phyloP scores from a whole-genome alignment of 1,284 basidiomycete genomes.

The Entoloma clypeatum region DNA sequence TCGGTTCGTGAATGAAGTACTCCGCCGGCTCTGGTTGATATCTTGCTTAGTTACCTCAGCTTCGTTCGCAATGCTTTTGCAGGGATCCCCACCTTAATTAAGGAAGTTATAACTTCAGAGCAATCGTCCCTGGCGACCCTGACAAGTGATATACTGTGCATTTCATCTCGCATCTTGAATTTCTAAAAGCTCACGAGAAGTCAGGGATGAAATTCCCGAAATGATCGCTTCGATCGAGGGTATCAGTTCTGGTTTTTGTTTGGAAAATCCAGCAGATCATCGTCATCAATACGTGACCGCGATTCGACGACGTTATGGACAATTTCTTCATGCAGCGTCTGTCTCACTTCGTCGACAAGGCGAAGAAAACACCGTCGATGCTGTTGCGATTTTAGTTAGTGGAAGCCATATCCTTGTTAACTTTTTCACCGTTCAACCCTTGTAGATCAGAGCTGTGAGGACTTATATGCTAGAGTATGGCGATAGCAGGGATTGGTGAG shows the following conservation, averaged over 20 bases:
- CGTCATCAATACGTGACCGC: slow-evolving; percentile 61
- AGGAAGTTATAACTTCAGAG: slow-evolving; percentile 45
- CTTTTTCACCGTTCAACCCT: slow-evolving; percentile 7
- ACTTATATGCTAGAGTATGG: slow-evolving; percentile 70
- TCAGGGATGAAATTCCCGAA: slow-evolving; percentile 64
- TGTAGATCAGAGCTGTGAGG: slow-evolving; percentile 58
- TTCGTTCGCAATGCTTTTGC: slow-evolving; percentile 66
- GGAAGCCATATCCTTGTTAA: background rate
- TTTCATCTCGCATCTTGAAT: slow-evolving; percentile 18
- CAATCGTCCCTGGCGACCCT: slow-evolving; percentile 36
- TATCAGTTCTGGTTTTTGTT: slow-evolving; percentile 63
- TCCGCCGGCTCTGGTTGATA: background rate
- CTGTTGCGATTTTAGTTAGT: slow-evolving; percentile 66
- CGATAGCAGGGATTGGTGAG: slow-evolving; percentile 60
- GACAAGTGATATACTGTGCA: slow-evolving; percentile 62
- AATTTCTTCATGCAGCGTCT: slow-evolving; percentile 72
- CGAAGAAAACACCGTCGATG: slow-evolving; percentile 87
- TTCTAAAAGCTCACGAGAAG: slow-evolving; percentile 13
- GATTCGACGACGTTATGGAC: slow-evolving; percentile 65
- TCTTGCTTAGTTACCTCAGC: slow-evolving; percentile 46
- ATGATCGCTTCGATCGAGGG: slow-evolving; percentile 63
- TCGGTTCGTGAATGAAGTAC: slow-evolving; percentile 43
- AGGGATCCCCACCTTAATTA: slow-evolving; percentile 61
- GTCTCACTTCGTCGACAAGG: slow-evolving; percentile 63
- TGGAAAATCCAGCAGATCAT: slow-evolving; percentile 66